phyloP scores from a whole-genome alignment of 495 filamentous ascomycete species.

The Neurospora cerealis region DNA sequence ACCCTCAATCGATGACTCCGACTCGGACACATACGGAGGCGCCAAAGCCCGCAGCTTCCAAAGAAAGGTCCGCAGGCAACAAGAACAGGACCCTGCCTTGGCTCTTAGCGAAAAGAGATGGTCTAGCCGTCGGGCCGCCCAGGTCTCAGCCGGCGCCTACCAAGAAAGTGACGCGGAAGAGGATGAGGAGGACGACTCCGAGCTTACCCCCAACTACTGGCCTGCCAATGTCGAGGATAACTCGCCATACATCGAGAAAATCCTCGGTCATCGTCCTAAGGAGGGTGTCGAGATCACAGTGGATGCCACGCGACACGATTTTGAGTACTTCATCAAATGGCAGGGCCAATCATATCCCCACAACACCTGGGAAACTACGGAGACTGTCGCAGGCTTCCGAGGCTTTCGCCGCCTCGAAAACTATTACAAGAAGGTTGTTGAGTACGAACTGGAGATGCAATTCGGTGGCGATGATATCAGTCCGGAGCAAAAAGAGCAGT shows the following conservation, averaged over 20 bases:
- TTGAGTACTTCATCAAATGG: slow-evolving; percentile 97
- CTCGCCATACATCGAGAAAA: slow-evolving; percentile 73
- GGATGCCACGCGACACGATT: slow-evolving; percentile 64
- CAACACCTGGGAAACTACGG: slow-evolving; percentile 82
- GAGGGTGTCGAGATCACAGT: slow-evolving; percentile 50
- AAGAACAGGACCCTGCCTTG: slow-evolving; percentile 47
- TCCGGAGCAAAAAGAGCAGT: slow-evolving; percentile 83
- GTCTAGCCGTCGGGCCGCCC: slow-evolving; percentile 77
- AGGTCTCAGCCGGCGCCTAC: slow-evolving; percentile 78
- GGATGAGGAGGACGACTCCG: slow-evolving; percentile 52
- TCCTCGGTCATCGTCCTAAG: slow-evolving; percentile 74
- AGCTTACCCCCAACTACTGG: slow-evolving; percentile 53
- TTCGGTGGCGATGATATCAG: slow-evolving; percentile 59
- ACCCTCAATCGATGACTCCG: slow-evolving; percentile 49
- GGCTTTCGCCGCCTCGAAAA: slow-evolving; percentile 87
- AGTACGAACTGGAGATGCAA: slow-evolving; percentile 59
- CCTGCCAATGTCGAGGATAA: slow-evolving; percentile 54
- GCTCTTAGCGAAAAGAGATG: slow-evolving; percentile 72
- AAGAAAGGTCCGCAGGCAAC: slow-evolving; percentile 63
- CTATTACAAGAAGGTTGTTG: slow-evolving; percentile 75
- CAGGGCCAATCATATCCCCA: slow-evolving; percentile 90
- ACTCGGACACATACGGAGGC: slow-evolving; percentile 66
- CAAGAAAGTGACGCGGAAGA: slow-evolving; percentile 68
- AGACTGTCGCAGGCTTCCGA: slow-evolving; percentile 47
- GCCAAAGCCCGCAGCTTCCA: slow-evolving; percentile 52